Conservation (phyloP, 768 basidiomycete species). For the Lentinula detonsa region DNA sequence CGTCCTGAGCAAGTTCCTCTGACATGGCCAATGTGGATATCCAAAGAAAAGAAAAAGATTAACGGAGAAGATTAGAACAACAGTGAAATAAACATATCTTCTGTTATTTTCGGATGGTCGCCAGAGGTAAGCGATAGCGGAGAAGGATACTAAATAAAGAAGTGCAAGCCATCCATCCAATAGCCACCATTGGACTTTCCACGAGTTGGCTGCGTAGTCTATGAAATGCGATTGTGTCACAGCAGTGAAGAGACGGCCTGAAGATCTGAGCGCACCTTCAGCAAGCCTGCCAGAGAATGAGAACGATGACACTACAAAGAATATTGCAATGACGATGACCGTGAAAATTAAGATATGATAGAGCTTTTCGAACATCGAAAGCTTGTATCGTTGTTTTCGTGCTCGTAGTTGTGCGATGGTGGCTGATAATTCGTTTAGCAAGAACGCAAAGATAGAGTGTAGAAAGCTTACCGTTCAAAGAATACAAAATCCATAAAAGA, state of each 20-base stretch:
- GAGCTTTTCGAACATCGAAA: constrained; percentile 83
- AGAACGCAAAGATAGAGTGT: background rate
- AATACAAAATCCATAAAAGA: constrained; percentile 92
- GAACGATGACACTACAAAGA: constrained; percentile 91
- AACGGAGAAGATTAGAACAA: constrained; percentile 10
- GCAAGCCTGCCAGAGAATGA: constrained; percentile 87
- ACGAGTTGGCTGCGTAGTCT: constrained; percentile 92
- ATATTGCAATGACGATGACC: constrained; percentile 75
- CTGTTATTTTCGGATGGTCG: constrained; percentile 86
- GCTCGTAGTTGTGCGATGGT: constrained; percentile 84
- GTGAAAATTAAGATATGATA: constrained; percentile 81
- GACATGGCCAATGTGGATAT: constrained; percentile 83
- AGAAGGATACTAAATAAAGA: constrained; percentile 80
- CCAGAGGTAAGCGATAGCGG: constrained; percentile 85
- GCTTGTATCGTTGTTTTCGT: constrained; percentile 82
- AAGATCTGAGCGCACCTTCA: constrained; percentile 55
- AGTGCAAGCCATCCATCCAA: constrained; percentile 92
- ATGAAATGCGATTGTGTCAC: background rate
- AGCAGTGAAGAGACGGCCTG: background rate
- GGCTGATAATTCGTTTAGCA: constrained; percentile 34
- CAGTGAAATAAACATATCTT: constrained; percentile 49
- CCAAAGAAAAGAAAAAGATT: constrained; percentile 17
- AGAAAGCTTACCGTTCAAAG: constrained; percentile 66
- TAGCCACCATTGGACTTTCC: constrained; percentile 92
- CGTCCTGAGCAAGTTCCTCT: constrained; percentile 93